A percentile compares a stretch with the other conserved stretches of the same genome.
These are phyloP conservation scores for Suillus plorans DNA, from an alignment of 768 basidiomycete genomes.

Conservation along the genomic window DNA sequence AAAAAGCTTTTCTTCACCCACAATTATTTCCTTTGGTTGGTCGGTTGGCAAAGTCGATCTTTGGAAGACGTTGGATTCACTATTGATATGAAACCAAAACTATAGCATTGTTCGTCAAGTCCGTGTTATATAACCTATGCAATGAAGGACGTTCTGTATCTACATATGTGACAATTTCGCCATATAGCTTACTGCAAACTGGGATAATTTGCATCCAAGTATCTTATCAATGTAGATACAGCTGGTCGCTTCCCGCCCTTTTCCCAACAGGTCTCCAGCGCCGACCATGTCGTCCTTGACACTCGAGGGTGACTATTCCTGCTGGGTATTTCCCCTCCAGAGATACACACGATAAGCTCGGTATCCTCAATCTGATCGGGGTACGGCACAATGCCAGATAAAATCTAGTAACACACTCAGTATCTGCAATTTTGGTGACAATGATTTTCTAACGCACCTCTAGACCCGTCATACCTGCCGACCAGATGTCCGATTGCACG, in stretches of 20 bases:
- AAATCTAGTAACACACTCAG: slow-evolving; percentile 2
- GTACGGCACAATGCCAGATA: slow-evolving; percentile 5
- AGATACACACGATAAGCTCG: not conserved
- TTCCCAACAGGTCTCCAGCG: not conserved
- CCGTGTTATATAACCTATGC: not conserved
- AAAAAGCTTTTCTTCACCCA: slow-evolving; percentile 53
- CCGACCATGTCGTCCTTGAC: not conserved
- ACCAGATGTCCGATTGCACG: slow-evolving; percentile 34
- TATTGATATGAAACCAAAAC: slow-evolving; percentile 22
- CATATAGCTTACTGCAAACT: not conserved
- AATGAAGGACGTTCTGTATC: not conserved
- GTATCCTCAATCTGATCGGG: not conserved
- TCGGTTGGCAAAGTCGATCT: slow-evolving; percentile 53
- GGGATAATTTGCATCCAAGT: not conserved
- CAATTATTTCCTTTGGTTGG: slow-evolving; percentile 62
- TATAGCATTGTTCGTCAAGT: slow-evolving; percentile 19
- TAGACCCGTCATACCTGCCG: slow-evolving; percentile 35
- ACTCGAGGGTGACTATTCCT: not conserved
- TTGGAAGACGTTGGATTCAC: slow-evolving; percentile 52
- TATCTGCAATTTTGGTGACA: not conserved
- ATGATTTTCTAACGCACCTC: slow-evolving; percentile 24
- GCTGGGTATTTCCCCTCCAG: not conserved
- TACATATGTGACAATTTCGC: not conserved
- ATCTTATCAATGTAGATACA: too few relatives aligned
- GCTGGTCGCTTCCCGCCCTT: not conserved